These are phyloP conservation scores for Aegilops tauschii DNA, from an alignment of 176 grass and related monocot genomes.

Conservation along the genomic window DNA sequence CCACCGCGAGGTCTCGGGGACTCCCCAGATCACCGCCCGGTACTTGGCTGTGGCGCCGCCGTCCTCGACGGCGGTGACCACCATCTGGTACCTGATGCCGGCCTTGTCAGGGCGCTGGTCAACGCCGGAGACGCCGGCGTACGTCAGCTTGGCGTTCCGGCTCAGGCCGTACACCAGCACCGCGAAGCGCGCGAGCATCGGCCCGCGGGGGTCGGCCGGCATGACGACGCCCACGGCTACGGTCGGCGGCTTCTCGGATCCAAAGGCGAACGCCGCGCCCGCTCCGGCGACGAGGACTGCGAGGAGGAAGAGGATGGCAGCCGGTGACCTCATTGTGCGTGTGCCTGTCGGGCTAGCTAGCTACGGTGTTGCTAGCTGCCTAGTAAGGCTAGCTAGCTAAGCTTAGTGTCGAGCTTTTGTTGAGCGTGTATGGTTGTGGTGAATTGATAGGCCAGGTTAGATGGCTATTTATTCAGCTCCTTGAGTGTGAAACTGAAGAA, in stretches of 20 bases:
- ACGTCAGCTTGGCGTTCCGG: constrained; percentile 14
- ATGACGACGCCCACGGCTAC: not conserved
- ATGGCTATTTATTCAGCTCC: not conserved
- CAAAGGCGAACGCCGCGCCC: not conserved
- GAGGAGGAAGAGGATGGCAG: not conserved
- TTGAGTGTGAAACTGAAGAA: constrained; percentile 10
- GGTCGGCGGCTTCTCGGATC: not conserved
- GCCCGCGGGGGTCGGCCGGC: constrained; percentile 1
- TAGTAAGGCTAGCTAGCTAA: not conserved
- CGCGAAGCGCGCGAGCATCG: constrained; percentile 29
- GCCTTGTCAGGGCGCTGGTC: not conserved
- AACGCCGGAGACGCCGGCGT: constrained; percentile 10
- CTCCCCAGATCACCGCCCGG: constrained; percentile 30
- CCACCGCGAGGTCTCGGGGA: constrained; percentile 26
- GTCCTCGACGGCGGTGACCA: constrained; percentile 7
- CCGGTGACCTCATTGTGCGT: constrained; percentile 9
- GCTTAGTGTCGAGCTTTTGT: not conserved
- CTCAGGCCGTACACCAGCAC: constrained; percentile 47
- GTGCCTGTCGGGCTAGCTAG: too few species aligned
- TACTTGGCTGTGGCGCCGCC: not conserved
- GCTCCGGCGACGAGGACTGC: not conserved
- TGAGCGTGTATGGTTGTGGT: constrained; percentile 2
- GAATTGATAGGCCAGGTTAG: not conserved
- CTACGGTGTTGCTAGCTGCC: not conserved
- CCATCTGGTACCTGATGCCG: constrained; percentile 40